These are phyloP conservation scores for Candida glucosophila DNA, from an alignment of 1,139 yeast genomes.

Conservation along the genomic window DNA sequence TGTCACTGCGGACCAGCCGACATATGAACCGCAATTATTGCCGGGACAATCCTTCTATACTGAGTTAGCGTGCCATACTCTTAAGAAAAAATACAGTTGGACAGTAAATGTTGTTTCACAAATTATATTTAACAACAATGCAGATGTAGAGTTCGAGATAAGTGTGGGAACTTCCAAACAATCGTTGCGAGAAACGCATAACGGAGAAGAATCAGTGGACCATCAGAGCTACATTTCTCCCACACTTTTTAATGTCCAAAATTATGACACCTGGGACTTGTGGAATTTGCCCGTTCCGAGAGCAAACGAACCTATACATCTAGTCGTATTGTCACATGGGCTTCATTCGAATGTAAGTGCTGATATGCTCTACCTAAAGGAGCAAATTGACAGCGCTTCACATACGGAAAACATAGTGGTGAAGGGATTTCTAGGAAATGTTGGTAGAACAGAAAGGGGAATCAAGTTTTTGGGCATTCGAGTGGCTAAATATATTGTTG, in stretches of 20 bases:
- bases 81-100: slow-evolving; percentile 53
- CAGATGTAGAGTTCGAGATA: slow-evolving; percentile 66
- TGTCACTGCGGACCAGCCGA: slow-evolving; percentile 61
- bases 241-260: slow-evolving; percentile 28
- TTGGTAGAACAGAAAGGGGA: slow-evolving; percentile 86
- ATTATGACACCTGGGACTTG: slow-evolving; percentile 57
- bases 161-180: slow-evolving; percentile 45
- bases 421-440: slow-evolving; percentile 76
- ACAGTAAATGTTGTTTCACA: slow-evolving; percentile 80
- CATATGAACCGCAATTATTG: slow-evolving; percentile 55
- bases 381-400: slow-evolving; percentile 53
- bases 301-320: slow-evolving; percentile 47
- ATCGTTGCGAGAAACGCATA: slow-evolving; percentile 29
- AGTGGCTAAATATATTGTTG: slow-evolving; percentile 67
- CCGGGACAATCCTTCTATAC: slow-evolving; percentile 58
- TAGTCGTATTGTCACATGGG: slow-evolving; percentile 84
- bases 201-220: slow-evolving; percentile 16
- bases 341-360: slow-evolving; percentile 83
- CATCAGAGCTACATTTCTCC: slow-evolving; percentile 23
- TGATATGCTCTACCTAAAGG: slow-evolving; percentile 82
- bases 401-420: slow-evolving; percentile 61
- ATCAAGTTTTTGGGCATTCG: slow-evolving; percentile 77
- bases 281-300: slow-evolving; percentile 57
- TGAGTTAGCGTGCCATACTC: slow-evolving; percentile 31
- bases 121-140: slow-evolving; percentile 62